Percentiles rank a stretch among this genome's conserved stretches.
Evolutionary conservation across 768 basidiomycete genomes (phyloP).

Genomic region (Russula sp.): DNA sequence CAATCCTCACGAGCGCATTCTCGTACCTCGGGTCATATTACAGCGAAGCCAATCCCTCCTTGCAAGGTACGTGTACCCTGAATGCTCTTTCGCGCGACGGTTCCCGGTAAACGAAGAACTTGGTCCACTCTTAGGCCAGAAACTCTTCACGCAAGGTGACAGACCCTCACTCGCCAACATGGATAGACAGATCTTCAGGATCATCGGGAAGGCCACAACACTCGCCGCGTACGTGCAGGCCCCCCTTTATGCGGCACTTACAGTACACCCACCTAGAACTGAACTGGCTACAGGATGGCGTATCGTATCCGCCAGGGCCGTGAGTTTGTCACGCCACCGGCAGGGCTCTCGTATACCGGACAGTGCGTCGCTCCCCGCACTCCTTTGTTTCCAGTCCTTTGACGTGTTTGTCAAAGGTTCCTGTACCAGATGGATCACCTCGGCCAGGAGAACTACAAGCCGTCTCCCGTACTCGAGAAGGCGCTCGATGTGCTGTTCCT

Average conservation of each 20-base stretch:
- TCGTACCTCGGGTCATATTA: slow-evolving; percentile 87
- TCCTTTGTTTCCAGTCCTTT: neutral
- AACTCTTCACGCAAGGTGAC: slow-evolving; percentile 65
- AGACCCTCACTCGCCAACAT: slow-evolving; percentile 61
- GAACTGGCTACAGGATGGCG: slow-evolving; percentile 55
- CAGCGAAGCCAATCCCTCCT: slow-evolving; percentile 79
- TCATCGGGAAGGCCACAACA: slow-evolving; percentile 85
- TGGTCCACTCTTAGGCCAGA: slow-evolving; percentile 49
- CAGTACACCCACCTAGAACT: neutral
- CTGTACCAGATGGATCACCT: slow-evolving; percentile 88
- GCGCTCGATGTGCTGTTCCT: slow-evolving; percentile 86
- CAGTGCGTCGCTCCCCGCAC: slow-evolving; percentile 44
- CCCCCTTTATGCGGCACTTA: neutral
- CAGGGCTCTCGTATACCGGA: slow-evolving; percentile 75
- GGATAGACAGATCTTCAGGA: slow-evolving; percentile 88
- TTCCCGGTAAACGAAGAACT: neutral
- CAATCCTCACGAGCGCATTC: slow-evolving; percentile 80
- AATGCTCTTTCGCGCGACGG: neutral
- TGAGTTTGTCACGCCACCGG: slow-evolving; percentile 78
- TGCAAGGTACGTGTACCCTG: slow-evolving; percentile 54
- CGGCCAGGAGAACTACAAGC: slow-evolving; percentile 61
- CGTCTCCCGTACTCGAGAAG: slow-evolving; percentile 79
- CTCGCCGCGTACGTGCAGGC: slow-evolving; percentile 60
- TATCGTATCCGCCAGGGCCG: slow-evolving; percentile 89
- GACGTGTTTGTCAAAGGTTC: slow-evolving; percentile 42